A percentile compares a stretch with the other conserved stretches of the same genome.
These are phyloP conservation scores for Apiospora kogelbergensis DNA, from an alignment of 2,329 filamentous ascomycete genomes.

Conservation along the genomic window DNA sequence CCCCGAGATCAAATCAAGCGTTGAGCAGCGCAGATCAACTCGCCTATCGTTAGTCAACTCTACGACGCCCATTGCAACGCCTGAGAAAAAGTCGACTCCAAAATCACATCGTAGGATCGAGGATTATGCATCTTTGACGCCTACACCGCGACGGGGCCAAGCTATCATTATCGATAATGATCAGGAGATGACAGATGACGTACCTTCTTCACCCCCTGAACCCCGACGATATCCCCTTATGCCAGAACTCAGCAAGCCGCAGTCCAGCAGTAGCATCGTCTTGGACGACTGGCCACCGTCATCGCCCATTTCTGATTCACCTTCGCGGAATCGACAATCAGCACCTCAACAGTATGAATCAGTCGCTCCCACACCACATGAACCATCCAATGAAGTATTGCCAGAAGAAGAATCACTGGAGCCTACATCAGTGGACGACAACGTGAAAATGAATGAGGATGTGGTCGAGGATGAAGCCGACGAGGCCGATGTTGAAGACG, in stretches of 20 bases:
- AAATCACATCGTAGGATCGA: slow-evolving; percentile 44
- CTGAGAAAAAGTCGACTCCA: slow-evolving; percentile 43
- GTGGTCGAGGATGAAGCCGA: background rate
- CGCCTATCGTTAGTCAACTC: slow-evolving; percentile 10
- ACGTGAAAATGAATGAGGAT: slow-evolving; percentile 6
- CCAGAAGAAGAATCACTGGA: background rate
- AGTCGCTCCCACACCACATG: background rate
- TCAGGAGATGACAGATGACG: slow-evolving; percentile 47
- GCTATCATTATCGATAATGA: slow-evolving; percentile 46
- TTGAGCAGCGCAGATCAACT: slow-evolving; percentile 16
- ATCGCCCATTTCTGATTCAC: slow-evolving; percentile 55
- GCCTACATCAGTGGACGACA: background rate
- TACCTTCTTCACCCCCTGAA: slow-evolving; percentile 59
- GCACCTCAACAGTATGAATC: background rate
- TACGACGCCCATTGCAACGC: slow-evolving; percentile 15
- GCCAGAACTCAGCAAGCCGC: slow-evolving; percentile 48
- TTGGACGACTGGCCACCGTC: slow-evolving; percentile 56
- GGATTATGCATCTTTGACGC: slow-evolving; percentile 58
- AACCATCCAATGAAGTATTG: background rate
- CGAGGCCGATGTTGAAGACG: slow-evolving; percentile 13
- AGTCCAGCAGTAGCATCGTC: slow-evolving; percentile 41
- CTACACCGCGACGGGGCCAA: slow-evolving; percentile 59
- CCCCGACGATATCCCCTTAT: slow-evolving; percentile 52
- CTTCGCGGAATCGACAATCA: slow-evolving; percentile 31
- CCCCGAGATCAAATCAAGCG: slow-evolving; percentile 62